Evolutionary conservation across 1,284 basidiomycete genomes (phyloP).

Genomic region (Paramarasmius palmivorus): DNA sequence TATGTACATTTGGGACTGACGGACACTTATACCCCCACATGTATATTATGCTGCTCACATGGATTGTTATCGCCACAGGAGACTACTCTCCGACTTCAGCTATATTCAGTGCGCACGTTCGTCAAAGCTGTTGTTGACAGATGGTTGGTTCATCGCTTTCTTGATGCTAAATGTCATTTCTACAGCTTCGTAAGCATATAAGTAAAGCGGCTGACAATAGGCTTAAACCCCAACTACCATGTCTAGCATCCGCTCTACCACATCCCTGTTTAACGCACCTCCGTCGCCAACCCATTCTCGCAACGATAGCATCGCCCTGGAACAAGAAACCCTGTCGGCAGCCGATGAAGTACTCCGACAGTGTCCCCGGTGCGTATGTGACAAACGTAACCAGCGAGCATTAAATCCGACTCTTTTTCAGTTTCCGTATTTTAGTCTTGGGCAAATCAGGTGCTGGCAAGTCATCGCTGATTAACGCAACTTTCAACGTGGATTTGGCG

Average conservation of each 20-base stretch:
- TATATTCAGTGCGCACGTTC: not conserved
- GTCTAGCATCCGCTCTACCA: too few relatives aligned
- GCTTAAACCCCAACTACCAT: too few relatives aligned
- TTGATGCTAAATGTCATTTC: too few relatives aligned
- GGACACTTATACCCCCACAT: too few relatives aligned
- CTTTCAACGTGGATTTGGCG: constrained; percentile 23
- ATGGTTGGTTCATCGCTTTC: not conserved
- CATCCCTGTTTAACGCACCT: not conserved
- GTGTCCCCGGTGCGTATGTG: constrained; percentile 3
- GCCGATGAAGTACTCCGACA: constrained; percentile 3
- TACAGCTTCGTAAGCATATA: too few relatives aligned
- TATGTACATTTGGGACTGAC: too few relatives aligned
- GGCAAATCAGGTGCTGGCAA: constrained; percentile 26
- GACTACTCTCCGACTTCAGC: not conserved
- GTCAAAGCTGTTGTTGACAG: not conserved
- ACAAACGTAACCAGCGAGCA: too few relatives aligned
- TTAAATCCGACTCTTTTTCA: not conserved
- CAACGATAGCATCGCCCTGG: not conserved
- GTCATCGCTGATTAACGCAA: constrained; percentile 24
- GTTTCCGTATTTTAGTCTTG: constrained; percentile 17
- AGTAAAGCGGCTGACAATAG: too few relatives aligned
- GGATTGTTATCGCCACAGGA: not conserved
- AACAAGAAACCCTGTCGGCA: not conserved
- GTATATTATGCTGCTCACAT: not conserved
- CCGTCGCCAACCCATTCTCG: not conserved